Conservation (phyloP, 768 basidiomycete species). For the Lentinula raphanica region DNA sequence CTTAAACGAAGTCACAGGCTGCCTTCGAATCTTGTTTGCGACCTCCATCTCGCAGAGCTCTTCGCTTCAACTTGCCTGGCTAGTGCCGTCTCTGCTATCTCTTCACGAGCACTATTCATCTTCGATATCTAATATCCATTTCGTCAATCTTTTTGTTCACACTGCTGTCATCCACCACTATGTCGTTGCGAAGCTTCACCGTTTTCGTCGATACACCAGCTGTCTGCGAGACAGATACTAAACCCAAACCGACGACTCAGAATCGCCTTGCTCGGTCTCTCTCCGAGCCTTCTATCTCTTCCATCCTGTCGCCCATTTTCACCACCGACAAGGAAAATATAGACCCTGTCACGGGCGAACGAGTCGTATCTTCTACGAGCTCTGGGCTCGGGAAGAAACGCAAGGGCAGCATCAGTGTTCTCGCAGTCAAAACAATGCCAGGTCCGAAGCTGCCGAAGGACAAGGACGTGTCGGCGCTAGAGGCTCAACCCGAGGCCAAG, state of each 20-base stretch:
- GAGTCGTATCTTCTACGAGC: conserved; percentile 37
- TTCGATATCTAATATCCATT: background rate
- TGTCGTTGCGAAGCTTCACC: conserved; percentile 57
- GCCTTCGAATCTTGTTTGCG: background rate
- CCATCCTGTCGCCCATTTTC: conserved; percentile 27
- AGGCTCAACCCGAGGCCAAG: conserved; percentile 45
- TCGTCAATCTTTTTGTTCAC: background rate
- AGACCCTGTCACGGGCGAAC: conserved; percentile 68
- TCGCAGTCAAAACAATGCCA: conserved; percentile 47
- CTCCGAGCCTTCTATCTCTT: conserved; percentile 22
- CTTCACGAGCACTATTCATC: background rate
- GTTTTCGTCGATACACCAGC: conserved; percentile 57
- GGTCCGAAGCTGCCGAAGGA: conserved; percentile 37
- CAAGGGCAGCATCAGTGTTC: conserved; percentile 42
- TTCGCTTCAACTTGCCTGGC: background rate
- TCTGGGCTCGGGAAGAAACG: conserved; percentile 51
- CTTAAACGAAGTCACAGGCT: background rate
- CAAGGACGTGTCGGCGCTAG: conserved; percentile 3
- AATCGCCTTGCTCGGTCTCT: conserved; percentile 21
- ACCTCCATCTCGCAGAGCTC: background rate
- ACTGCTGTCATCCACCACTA: conserved; percentile 22
- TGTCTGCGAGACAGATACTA: conserved; percentile 27
- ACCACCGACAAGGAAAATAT: conserved; percentile 73
- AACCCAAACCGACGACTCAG: conserved; percentile 14
- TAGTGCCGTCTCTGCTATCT: background rate